Conservation (phyloP, 2,329 filamentous ascomycete genomes). For the Talaromyces sp. region DNA sequence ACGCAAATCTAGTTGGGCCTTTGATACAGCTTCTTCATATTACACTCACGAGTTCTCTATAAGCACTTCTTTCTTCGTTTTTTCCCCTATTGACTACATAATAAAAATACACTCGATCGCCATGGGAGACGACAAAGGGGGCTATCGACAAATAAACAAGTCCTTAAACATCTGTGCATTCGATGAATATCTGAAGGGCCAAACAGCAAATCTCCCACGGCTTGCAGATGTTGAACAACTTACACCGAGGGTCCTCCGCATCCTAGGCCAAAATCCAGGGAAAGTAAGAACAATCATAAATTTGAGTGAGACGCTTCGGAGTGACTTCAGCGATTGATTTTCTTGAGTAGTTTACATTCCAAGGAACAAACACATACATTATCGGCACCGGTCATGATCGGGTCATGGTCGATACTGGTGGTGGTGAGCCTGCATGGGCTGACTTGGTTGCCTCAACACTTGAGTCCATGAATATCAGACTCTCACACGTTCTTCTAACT, state of each 20-base stretch:
- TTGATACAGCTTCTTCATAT: background rate
- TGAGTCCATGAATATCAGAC: slow-evolving; percentile 15
- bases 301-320: background rate
- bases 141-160: slow-evolving; percentile 41
- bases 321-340: background rate
- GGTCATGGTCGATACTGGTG: slow-evolving; percentile 33
- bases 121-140: background rate
- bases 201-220: slow-evolving; percentile 30
- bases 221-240: slow-evolving; percentile 38
- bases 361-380: slow-evolving; percentile 39
- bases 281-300: slow-evolving; percentile 23
- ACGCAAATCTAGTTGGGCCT: background rate
- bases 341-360: slow-evolving; percentile 26
- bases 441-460: slow-evolving; percentile 30
- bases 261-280: slow-evolving; percentile 42
- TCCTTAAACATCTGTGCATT: slow-evolving; percentile 43
- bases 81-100: background rate
- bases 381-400: slow-evolving; percentile 30
- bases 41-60: background rate
- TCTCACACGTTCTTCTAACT: slow-evolving; percentile 40
- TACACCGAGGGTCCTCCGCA: slow-evolving; percentile 36
- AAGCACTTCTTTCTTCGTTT: background rate
- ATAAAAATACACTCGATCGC: background rate
- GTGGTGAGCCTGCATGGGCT: slow-evolving; percentile 28
- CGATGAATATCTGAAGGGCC: slow-evolving; percentile 42